Percentiles rank a stretch among this genome's conserved stretches.
Evolutionary conservation across 1,284 basidiomycete genomes (phyloP).

Genomic region (Exobasidium cylindrosporum): DNA sequence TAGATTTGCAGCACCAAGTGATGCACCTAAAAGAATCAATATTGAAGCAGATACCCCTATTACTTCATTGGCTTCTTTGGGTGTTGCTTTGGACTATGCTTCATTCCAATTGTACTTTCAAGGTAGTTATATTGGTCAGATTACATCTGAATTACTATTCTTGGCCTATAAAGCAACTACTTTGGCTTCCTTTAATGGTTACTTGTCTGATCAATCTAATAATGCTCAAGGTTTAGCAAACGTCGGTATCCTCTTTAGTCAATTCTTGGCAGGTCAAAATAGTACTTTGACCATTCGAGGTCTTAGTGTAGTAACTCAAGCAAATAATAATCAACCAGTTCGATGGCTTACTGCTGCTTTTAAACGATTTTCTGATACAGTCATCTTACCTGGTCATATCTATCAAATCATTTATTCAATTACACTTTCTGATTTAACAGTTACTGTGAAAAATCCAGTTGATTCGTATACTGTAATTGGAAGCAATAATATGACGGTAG

Average conservation of each 20-base stretch:
- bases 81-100: constrained; percentile 70
- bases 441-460: constrained; percentile 58
- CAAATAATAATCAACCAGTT: constrained; percentile 60
- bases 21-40: constrained; percentile 62
- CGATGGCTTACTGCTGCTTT: constrained; percentile 71
- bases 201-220: constrained; percentile 63
- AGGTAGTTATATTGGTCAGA: constrained; percentile 57
- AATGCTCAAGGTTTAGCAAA: constrained; percentile 58
- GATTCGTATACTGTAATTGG: constrained; percentile 31
- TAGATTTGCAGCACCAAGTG: constrained; percentile 61
- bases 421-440: constrained; percentile 63
- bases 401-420: constrained; percentile 71
- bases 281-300: constrained; percentile 66
- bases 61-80: constrained; percentile 68
- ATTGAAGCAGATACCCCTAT: constrained; percentile 69
- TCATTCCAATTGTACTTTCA: constrained; percentile 63
- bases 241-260: constrained; percentile 68
- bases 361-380: constrained; percentile 65
- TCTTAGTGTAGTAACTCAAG: constrained; percentile 62
- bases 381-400: constrained; percentile 66
- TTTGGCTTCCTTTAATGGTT: constrained; percentile 63
- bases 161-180: constrained; percentile 63
- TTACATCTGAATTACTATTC: constrained; percentile 58
- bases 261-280: constrained; percentile 68
- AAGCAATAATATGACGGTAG: constrained; percentile 62